Evolutionary conservation across 2,329 filamentous ascomycete species (phyloP), one percentile per base, ranked within the genome.

Genomic region (Penicillium sp.): DNA sequence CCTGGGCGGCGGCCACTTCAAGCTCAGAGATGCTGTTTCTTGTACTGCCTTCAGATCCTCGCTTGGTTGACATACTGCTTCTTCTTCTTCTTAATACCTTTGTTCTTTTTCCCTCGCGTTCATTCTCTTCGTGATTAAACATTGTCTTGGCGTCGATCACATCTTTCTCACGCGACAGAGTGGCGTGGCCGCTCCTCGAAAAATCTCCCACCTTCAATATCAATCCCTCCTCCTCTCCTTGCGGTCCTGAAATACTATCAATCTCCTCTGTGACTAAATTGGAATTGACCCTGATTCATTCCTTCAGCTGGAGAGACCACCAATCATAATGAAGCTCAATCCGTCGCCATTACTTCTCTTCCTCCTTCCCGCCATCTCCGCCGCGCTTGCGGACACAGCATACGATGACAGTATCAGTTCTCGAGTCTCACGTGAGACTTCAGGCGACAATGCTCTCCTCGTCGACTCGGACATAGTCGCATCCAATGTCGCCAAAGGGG

Each of bases 401-500:
- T 44, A 58, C 19, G 55, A 46, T 37, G 55, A 52, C 49, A 46
- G 54, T 16, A 48, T 56, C 22, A 53, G 58, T 36, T 46, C 43
- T 35, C 43, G 25, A 35, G 29, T 47, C 12, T 50, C 57, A 3
- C 53, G 55, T 29, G 55, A 50, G 30, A 41, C 46, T 14, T 51
- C 40, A 14, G 42, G 40, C 9, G 16, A 52, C 13, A 52, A 58
- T 12, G 27, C 53, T 25, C 45, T 56, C 16, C 56, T 62, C 7
- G 48, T 42, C n/a, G 49, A 58, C 22, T 30, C 55, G 18, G 58
- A 60, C 19, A 50, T 53, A 11, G 37, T 57, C 18, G 49, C 46
- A 13, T 55, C 54, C 18, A 61, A 61, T 51, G 58, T 57, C 50
- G 65, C 62, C 2, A 72, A 75, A 57, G 82, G 81, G 45, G 84